These are phyloP conservation scores for Rutstroemia sp. DNA, from an alignment of 2,329 filamentous ascomycete genomes.

Conservation along the genomic window DNA sequence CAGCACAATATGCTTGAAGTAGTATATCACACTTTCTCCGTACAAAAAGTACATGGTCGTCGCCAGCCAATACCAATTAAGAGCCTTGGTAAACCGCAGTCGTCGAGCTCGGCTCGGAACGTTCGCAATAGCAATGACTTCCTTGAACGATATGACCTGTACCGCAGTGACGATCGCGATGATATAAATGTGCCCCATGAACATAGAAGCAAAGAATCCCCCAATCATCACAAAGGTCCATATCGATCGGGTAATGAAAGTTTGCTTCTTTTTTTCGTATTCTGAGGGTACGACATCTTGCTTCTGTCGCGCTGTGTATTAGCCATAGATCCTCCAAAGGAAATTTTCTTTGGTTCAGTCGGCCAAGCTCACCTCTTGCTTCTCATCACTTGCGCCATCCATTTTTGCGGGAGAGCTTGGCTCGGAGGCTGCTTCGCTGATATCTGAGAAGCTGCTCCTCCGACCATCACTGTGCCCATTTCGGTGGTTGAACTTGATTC, in stretches of 20 bases:
- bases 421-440: slow-evolving; percentile 50
- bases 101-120: slow-evolving; percentile 87
- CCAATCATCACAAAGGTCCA: slow-evolving; percentile 98
- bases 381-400: slow-evolving; percentile 30
- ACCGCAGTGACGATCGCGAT: slow-evolving; percentile 87
- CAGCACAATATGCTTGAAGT: slow-evolving; percentile 97
- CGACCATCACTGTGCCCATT: slow-evolving; percentile 34
- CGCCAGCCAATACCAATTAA: slow-evolving; percentile 99
- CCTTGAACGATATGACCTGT: slow-evolving; percentile 97
- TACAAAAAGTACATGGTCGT: slow-evolving; percentile 99
- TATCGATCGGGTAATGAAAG: slow-evolving; percentile 92
- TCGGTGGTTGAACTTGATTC: slow-evolving; percentile 44
- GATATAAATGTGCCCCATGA: slow-evolving; percentile 96
- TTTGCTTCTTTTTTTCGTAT: slow-evolving; percentile 98
- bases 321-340: slow-evolving; percentile 11
- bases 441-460: slow-evolving; percentile 65
- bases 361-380: not conserved
- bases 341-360: not conserved
- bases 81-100: slow-evolving; percentile 85
- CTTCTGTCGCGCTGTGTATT: slow-evolving; percentile 13
- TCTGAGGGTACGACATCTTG: slow-evolving; percentile 45
- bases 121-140: slow-evolving; percentile 96
- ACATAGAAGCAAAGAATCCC: slow-evolving; percentile 84
- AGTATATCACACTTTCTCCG: slow-evolving; percentile 98
- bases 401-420: slow-evolving; percentile 23